Base-by-base conservation (phyloP, 352 stramenopile species). In the Globisporangium radiosum region DNA sequence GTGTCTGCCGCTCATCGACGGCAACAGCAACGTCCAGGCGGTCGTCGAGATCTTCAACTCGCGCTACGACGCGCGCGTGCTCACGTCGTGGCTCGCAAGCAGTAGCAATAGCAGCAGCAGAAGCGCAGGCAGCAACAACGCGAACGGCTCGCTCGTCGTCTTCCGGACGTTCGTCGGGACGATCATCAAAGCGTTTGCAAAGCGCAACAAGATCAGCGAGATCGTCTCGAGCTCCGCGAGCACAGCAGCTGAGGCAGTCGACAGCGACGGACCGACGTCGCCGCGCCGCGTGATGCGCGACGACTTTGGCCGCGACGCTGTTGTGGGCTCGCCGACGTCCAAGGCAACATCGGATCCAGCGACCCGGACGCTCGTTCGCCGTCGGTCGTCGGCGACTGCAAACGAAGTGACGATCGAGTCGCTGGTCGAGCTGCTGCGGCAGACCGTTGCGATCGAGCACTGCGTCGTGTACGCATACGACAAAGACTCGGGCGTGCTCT, bases 11-110 rank as follows among this genome's bases (percentile, higher is more conserved):
- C 75, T 91, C 2, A 68, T 81, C 39, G 76, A 91, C 60, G 73
- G 70, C 42, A 67, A 71, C 13, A 75, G 68, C 25, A 71, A 43
- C 7, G 74, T 88, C 38, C 76, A 76, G 53, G 81, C 73, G 10
- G 70, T 89, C 37, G 78, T 81, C 10, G 77, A 91, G 65, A 63
- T 91, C 45, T 87, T 85, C 63, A 90, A 90, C 64, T 78, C 78
- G 4, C 76, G 74, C 15, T 70, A 87, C 19, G 69, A 77, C 51
- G 52, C 64, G 3, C 58, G 69, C 14, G 60, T 77, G 14, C 59
- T 88, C 55, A 65, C 57, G 0, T 56, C 63, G 7, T 90, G 78
- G 78, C 71, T 90, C 7, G 59, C 68, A 37, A 64, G 71, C 2
- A 60, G 63, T 7, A 11, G 52, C 43, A 17, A 13, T n/a, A 61